A percentile compares a stretch with the other conserved stretches of the same genome.
Evolutionary conservation across 768 basidiomycete species (phyloP).

Genomic region (Suillus hirtellus): DNA sequence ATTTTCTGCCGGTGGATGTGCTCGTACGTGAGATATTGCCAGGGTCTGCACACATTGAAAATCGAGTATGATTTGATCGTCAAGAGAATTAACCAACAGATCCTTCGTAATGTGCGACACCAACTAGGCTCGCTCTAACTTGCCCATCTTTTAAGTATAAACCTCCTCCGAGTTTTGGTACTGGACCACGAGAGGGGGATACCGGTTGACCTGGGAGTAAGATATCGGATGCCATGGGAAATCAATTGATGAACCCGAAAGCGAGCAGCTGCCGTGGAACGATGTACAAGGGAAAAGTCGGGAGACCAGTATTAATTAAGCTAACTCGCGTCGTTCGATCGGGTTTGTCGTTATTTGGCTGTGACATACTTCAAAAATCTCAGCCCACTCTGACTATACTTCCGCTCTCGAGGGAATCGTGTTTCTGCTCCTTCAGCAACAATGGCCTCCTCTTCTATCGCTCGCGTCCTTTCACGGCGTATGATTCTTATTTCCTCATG

Average conservation of each 20-base stretch:
- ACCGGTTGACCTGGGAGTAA: constrained; percentile 84
- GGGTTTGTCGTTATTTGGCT: constrained; percentile 30
- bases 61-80: constrained; percentile 10
- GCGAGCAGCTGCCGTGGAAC: constrained; percentile 3
- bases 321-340: constrained; percentile 8
- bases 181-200: constrained; percentile 51
- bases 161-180: constrained; percentile 62
- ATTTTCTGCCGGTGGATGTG: constrained; percentile 71
- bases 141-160: constrained; percentile 64
- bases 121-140: constrained; percentile 70
- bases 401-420: constrained; percentile 22
- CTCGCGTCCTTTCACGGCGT: constrained; percentile 70
- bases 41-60: constrained; percentile 45
- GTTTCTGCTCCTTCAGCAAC: constrained; percentile 25
- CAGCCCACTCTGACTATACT: constrained; percentile 18
- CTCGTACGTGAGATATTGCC: constrained; percentile 63
- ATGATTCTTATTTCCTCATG: constrained; percentile 27
- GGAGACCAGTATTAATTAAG: constrained; percentile 5
- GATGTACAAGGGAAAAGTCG: constrained; percentile 17
- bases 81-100: constrained; percentile 55
- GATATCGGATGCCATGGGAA: constrained; percentile 32
- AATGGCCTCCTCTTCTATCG: constrained; percentile 61
- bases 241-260: constrained; percentile 4
- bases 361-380: constrained; percentile 39
- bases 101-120: constrained; percentile 59